Percentiles rank a stretch among this genome's conserved stretches.
Evolutionary conservation across 139 green algal species (phyloP).

Genomic region (Chlamydomonas sphaeroides): DNA sequence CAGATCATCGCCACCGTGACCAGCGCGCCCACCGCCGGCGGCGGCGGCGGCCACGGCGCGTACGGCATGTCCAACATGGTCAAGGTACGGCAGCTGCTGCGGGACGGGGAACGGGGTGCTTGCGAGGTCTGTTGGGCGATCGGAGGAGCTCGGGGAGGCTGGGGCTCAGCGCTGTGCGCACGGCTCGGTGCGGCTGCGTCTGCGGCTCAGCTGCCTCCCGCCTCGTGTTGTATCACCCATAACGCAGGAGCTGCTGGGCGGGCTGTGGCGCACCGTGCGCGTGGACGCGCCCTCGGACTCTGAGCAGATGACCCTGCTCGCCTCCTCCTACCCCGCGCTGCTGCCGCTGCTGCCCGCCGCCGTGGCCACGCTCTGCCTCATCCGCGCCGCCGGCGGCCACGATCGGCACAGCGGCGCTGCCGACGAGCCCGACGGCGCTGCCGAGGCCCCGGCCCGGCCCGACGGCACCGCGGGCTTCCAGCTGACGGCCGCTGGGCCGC

Average conservation of each 20-base stretch:
- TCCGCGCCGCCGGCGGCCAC: slow-evolving; percentile 66
- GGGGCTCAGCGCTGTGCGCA: too few relatives aligned
- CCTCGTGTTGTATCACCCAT: too few relatives aligned
- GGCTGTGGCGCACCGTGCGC: slow-evolving; percentile 75
- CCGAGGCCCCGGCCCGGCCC: not conserved
- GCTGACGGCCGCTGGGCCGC: not conserved
- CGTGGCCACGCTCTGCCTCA: slow-evolving; percentile 66
- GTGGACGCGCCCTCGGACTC: slow-evolving; percentile 62
- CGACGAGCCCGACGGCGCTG: not conserved
- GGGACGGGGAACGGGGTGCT: too few relatives aligned
- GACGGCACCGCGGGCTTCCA: not conserved
- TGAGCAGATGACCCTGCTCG: slow-evolving; percentile 85
- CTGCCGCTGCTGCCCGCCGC: slow-evolving; percentile 73
- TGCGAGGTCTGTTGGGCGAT: too few relatives aligned
- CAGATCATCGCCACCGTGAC: slow-evolving; percentile 88
- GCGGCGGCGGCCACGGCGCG: slow-evolving; percentile 30
- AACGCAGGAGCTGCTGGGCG: slow-evolving; percentile 78
- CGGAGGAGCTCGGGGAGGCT: too few relatives aligned
- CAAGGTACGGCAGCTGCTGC: slow-evolving; percentile 74
- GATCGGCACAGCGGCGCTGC: not conserved
- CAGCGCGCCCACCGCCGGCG: slow-evolving; percentile 24
- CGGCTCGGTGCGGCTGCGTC: too few relatives aligned
- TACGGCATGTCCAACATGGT: slow-evolving; percentile 62
- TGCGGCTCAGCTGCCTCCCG: too few relatives aligned
- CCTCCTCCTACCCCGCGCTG: slow-evolving; percentile 66